Evolutionary conservation across 805 yeast genomes (phyloP), one percentile per base, ranked within the genome.

Genomic region (Ogataea paradorogensis): DNA sequence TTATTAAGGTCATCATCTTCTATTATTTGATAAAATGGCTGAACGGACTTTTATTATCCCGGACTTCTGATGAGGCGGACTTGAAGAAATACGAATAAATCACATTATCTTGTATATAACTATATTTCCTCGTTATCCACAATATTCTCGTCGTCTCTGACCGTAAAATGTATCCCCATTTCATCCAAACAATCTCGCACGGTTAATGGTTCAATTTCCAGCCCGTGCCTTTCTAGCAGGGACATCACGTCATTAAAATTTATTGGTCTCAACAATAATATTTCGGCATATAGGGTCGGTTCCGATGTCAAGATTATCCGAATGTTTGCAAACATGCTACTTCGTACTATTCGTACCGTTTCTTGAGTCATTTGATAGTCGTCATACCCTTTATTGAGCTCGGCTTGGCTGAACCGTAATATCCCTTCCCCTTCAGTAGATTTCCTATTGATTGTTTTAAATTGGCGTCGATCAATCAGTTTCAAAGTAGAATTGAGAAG

Each of bases 131-230:
- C 25, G 23, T 38, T 30, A 21, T 38, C 24, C 8, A 30, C 16
- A 7, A 15, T 11, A 24, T 15, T n/a, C 18, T 21, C 42, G 14
- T 42, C 31, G 15, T 34, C 42, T n/a, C 28, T 26, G 15, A 35
- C 38, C 24, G 58, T 51, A 47, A 55, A 51, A 43, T 58, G 51
- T 4, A 61, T 36, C 3, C 66, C 65, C 28, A 58, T 30, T 15
- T 48, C 50, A 35, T 62, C 66, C 21, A 62, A 40, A 30, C 53
- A 50, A 6, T 52, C 52, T 9, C 50, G 36, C 4, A 62, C 43
- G 16, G 52, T 16, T 3, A 37, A 38, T 2, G 40, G 32, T 13
- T 61, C 61, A 8, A 50, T 30, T n/a, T 46, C 44, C 9, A 50
- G 30, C 24, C 50, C 49, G n/a, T 43, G 44, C 3, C 27, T 18